Percentiles rank a stretch among this genome's conserved stretches.
phyloP scores from a whole-genome alignment of 164 flowering plant genomes.

The Vitis amurensis region DNA sequence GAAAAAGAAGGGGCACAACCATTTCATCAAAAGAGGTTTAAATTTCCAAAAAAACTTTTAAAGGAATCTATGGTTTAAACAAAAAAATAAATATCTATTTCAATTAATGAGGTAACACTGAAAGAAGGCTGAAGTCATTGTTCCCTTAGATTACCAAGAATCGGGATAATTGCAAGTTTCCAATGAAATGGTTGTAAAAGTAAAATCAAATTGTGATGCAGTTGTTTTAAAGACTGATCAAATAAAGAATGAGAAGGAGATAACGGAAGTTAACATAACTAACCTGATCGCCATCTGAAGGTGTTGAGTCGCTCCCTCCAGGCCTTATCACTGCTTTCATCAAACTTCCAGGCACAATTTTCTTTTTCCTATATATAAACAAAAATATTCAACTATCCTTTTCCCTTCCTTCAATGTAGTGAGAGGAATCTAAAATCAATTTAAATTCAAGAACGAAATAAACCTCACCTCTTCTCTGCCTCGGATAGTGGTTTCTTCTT shows the following conservation, averaged over 20 bases:
- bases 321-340: slow-evolving; percentile 90
- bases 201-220: too few relatives aligned
- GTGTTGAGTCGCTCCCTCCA: slow-evolving; percentile 64
- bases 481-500: slow-evolving; percentile 53
- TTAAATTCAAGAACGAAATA: neutral
- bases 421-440: neutral
- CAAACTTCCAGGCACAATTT: slow-evolving; percentile 75
- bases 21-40: neutral
- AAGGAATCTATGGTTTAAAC: too few relatives aligned
- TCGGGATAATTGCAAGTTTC: too few relatives aligned
- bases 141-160: too few relatives aligned
- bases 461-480: slow-evolving; percentile 54
- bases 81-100: too few relatives aligned
- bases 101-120: too few relatives aligned
- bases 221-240: neutral
- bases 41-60: too few relatives aligned
- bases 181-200: too few relatives aligned
- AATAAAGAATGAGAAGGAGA: neutral
- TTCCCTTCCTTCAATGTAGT: neutral
- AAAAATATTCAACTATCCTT: neutral
- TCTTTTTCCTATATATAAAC: slow-evolving; percentile 56
- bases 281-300: slow-evolving; percentile 91
- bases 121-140: too few relatives aligned
- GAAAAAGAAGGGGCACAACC: neutral
- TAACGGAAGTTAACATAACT: neutral